A percentile compares a stretch with the other conserved stretches of the same genome.
Conservation (phyloP, 371 early-diverging fungal genomes). For the Synchytrium microbalum region DNA sequence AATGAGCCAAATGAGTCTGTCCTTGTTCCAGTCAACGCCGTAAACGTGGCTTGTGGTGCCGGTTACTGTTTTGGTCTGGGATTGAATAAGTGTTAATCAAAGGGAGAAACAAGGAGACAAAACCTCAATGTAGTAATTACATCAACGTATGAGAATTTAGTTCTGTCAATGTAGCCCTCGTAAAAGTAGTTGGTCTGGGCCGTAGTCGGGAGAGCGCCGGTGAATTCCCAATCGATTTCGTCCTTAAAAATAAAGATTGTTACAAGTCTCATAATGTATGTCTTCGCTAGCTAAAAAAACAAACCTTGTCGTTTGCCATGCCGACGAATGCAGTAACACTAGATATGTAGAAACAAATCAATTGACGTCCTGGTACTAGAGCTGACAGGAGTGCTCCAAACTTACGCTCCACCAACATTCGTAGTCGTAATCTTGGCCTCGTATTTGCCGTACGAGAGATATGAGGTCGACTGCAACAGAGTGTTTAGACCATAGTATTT, state of each 20-base stretch:
- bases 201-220: conserved; percentile 40
- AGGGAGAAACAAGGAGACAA: no score
- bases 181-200: conserved; percentile 36
- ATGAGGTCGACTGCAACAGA: conserved; percentile 22
- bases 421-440: conserved; percentile 42
- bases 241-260: no score
- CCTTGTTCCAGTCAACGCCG: neutral
- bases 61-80: no score
- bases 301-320: conserved; percentile 28
- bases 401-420: conserved; percentile 39
- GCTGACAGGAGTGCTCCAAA: no score
- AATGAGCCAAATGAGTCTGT: neutral
- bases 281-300: no score
- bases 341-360: no score
- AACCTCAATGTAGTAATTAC: no score
- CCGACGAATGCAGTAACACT: conserved; percentile 58
- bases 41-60: neutral
- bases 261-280: no score
- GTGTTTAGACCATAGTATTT: conserved; percentile 7
- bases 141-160: no score
- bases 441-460: conserved; percentile 41
- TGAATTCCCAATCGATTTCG: conserved; percentile 67
- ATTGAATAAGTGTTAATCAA: no score
- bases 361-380: no score
- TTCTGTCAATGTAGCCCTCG: no score